Evolutionary conservation across 768 basidiomycete genomes (phyloP), one percentile per base, ranked within the genome.

Genomic region (Tricholoma furcatifolium): DNA sequence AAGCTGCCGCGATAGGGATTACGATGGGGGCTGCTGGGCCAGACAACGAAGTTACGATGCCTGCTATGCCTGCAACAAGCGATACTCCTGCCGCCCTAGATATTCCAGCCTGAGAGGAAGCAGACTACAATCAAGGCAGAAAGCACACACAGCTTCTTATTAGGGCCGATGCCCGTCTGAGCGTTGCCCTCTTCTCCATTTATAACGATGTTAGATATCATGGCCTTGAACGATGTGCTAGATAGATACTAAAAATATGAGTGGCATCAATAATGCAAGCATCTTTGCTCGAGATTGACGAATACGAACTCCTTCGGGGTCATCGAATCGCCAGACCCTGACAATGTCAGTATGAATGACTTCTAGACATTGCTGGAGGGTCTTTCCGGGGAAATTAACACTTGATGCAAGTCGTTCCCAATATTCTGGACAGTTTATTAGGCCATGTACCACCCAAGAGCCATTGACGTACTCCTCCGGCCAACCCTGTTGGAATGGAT

Each of bases 261-360:
- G 23, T 7, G 36, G 32, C 10, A n/a, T 17, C 3, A 23, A 54
- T 40, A 30, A 21, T 35, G n/a, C 6, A 17, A 30, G 15, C 20
- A 17, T 14, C 7, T 7, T 3, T 7, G 27, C 27, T 27, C 7
- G 27, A n/a, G 7, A 23, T 23, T 4, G 34, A 15, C 34, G 2
- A 23, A 3, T 35, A 47, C 62, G 12, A 18, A 60, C 65, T 20
- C 45, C 51, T 1, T 62, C 32, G 3, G 61, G 61, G 51, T 67
- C 65, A n/a, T 59, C 35, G 45, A 67, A 62, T 21, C 57, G 54
- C 66, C 66, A 67, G 39, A 58, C 56, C 14, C 47, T 36, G 35
- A 62, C 49, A 31, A 66, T 66, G 23, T 67, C 66, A 2, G 52
- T 12, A 36, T 67, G 65, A 15, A 67, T 61, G 1, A 56, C 56